phyloP scores from a whole-genome alignment of 805 yeast species.

The Pichia nakasei region DNA sequence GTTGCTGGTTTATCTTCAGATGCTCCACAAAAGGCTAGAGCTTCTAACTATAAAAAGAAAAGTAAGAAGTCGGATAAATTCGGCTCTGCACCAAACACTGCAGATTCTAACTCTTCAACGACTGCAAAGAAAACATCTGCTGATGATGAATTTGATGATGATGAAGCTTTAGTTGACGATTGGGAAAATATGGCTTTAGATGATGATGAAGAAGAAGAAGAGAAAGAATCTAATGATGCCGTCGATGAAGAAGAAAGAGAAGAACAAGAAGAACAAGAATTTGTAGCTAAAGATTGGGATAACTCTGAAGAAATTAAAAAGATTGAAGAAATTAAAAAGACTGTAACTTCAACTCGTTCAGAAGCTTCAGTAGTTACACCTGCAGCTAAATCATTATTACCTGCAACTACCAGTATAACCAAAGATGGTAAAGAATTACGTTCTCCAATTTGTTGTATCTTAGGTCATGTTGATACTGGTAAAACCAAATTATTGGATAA shows the following conservation, averaged over 20 bases:
- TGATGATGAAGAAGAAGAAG: slow-evolving; percentile 38
- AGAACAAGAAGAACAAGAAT: slow-evolving; percentile 26
- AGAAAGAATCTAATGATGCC: slow-evolving; percentile 20
- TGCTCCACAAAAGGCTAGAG: slow-evolving; percentile 14
- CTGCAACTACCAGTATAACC: slow-evolving; percentile 14
- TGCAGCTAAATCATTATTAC: slow-evolving; percentile 18
- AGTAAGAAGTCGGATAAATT: slow-evolving; percentile 22
- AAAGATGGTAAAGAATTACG: slow-evolving; percentile 51
- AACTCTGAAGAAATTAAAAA: slow-evolving; percentile 19
- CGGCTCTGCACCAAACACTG: slow-evolving; percentile 3
- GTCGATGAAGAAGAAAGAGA: slow-evolving; percentile 26
- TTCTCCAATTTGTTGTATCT: slow-evolving; percentile 97
- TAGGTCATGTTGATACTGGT: slow-evolving; percentile 99
- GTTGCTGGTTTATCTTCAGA: slow-evolving; percentile 60
- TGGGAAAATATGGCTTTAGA: slow-evolving; percentile 72
- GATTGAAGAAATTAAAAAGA: slow-evolving; percentile 13
- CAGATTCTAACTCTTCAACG: neutral
- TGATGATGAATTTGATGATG: slow-evolving; percentile 31
- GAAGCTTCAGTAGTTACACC: neutral
- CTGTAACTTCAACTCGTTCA: slow-evolving; percentile 18
- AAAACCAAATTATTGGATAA: slow-evolving; percentile 94
- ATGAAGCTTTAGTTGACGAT: slow-evolving; percentile 56
- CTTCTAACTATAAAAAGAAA: slow-evolving; percentile 56
- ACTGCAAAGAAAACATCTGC: neutral
- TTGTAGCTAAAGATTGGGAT: slow-evolving; percentile 25